Percentiles rank a stretch among this genome's conserved stretches.
phyloP scores from a whole-genome alignment of 768 basidiomycete genomes.

The Gyrodon lividus region DNA sequence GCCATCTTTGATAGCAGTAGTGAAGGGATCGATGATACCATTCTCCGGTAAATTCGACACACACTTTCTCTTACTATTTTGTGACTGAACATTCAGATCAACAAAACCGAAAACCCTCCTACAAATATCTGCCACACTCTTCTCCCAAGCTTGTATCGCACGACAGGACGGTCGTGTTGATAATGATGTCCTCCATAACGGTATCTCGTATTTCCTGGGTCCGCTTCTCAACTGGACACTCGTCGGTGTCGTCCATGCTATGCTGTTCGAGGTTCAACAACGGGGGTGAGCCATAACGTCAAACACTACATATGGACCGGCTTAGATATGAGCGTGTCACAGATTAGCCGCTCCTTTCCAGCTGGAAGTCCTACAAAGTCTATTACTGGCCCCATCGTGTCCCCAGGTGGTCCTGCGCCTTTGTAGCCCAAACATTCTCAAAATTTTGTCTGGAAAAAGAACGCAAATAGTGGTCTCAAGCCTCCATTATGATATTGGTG shows the following conservation, averaged over 20 bases:
- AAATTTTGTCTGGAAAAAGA: conserved; percentile 40
- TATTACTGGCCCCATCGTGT: conserved; percentile 63
- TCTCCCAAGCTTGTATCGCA: conserved; percentile 58
- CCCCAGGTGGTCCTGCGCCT: conserved; percentile 66
- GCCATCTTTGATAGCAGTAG: conserved; percentile 73
- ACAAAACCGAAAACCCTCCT: conserved; percentile 69
- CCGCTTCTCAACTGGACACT: conserved; percentile 79
- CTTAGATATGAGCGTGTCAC: conserved; percentile 1
- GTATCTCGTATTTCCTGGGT: conserved; percentile 73
- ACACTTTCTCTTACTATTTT: neutral
- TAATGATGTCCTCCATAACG: conserved; percentile 65
- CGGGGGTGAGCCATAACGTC: conserved; percentile 42
- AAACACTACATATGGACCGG: neutral
- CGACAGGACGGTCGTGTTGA: conserved; percentile 57
- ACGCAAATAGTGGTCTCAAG: conserved; percentile 30
- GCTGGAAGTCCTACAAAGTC: conserved; percentile 63
- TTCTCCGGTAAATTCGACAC: conserved; percentile 49
- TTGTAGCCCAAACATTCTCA: conserved; percentile 56
- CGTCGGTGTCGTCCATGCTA: conserved; percentile 64
- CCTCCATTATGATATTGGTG: conserved; percentile 36
- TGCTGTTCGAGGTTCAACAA: conserved; percentile 59
- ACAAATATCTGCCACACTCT: conserved; percentile 64
- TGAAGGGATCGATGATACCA: conserved; percentile 83
- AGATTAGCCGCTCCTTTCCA: conserved; percentile 52
- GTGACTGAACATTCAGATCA: conserved; percentile 42